Base-by-base conservation (phyloP, 257 asterid genomes). In the Nemophila menziesii region DNA sequence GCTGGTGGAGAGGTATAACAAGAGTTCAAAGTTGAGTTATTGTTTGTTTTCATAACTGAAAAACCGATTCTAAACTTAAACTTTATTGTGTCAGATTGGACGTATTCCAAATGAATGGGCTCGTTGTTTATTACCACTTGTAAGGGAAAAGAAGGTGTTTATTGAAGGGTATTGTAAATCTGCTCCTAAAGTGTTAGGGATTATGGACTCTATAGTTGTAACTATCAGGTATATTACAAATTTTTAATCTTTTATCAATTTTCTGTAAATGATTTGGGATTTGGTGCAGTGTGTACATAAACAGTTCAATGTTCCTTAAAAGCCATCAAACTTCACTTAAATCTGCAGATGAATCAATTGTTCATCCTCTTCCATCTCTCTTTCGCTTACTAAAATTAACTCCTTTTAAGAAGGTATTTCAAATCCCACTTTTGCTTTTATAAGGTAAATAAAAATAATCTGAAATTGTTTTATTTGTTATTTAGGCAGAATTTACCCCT, bases 41-140 rank as follows among this genome's bases (percentile, higher is more conserved):
- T 8, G 3, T n/a, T 20, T 15, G 38, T 15, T 26, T 29, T 3
- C 36, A 2, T n/a, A 5, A 7, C 12, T 7, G 36, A 29, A 2
- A 29, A 29, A 29, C 12, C 8, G 5, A 2, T 29, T 29, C 12
- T 29, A 29, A 29, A 7, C 8, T 2, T 29, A 29, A 10, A 29
- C 11, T 15, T 56, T 43, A 34, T n/a, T 53, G 24, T 16, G 33
- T 18, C 83, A 89, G 98, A 69, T 89, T 74, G 98, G 98, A 27
- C 95, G 98, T 46, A 81, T 89, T 64, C 98, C 98, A 26, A 80
- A 70, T 63, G 96, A 89, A 63, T 84, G 98, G 98, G 86, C 85
- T 66, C 77, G 94, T 46, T 84, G 93, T 43, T 68, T 89, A 52
- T 62, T 84, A 73, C 93, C 96, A 3, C 87, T 89, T 45, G 94